Evolutionary conservation across 2,329 filamentous ascomycete species (phyloP).

Genomic region (Leptographium galeiforme): DNA sequence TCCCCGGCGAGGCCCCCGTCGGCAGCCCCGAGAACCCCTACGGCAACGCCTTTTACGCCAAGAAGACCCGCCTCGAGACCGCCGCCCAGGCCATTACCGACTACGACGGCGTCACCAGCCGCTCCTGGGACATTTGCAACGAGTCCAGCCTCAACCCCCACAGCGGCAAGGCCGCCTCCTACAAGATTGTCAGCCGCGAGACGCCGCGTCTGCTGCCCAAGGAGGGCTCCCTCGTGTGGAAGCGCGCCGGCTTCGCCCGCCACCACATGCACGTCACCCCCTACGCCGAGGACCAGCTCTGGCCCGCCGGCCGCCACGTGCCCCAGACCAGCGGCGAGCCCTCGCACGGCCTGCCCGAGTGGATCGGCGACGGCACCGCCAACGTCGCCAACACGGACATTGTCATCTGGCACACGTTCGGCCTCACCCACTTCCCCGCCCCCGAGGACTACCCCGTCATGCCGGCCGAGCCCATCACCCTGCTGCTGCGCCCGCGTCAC

Average conservation of each 20-base stretch:
- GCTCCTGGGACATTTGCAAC: constrained; percentile 88
- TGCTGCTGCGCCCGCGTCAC: constrained; percentile 65
- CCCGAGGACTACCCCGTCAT: constrained; percentile 90
- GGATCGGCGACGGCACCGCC: constrained; percentile 58
- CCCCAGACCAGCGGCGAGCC: constrained; percentile 77
- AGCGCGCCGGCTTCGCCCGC: constrained; percentile 74
- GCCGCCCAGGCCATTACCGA: constrained; percentile 58
- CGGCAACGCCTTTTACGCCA: constrained; percentile 80
- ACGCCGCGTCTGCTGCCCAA: constrained; percentile 69
- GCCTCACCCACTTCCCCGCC: constrained; percentile 75
- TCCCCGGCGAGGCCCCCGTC: constrained; percentile 55
- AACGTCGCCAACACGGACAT: constrained; percentile 71
- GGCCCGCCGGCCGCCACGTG: constrained; percentile 76
- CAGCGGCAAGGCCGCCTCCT: constrained; percentile 71
- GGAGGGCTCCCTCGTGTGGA: constrained; percentile 72
- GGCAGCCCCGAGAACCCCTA: constrained; percentile 75
- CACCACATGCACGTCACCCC: constrained; percentile 83
- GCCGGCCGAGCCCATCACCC: constrained; percentile 73
- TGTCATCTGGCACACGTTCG: constrained; percentile 90
- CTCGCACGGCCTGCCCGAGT: constrained; percentile 57
- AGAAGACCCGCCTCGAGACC: constrained; percentile 67
- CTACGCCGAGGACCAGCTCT: constrained; percentile 70
- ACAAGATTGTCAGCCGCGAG: constrained; percentile 83
- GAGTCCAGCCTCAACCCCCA: constrained; percentile 72
- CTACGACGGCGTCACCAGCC: constrained; percentile 64